These are phyloP conservation scores for Komagataella ulmi DNA, from an alignment of 805 yeast genomes.

Conservation along the genomic window DNA sequence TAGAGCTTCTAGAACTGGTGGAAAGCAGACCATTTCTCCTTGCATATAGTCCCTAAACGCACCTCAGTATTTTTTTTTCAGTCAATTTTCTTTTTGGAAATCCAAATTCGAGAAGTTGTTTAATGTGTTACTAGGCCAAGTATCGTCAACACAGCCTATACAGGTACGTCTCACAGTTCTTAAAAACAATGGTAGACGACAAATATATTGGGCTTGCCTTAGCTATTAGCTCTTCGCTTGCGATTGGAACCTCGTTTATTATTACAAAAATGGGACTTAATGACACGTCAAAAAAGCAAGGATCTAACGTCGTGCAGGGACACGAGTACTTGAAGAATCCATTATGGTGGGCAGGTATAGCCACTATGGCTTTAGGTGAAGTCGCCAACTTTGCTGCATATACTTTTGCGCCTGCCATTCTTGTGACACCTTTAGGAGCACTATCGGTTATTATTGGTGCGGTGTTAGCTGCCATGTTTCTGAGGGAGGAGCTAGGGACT, in stretches of 20 bases:
- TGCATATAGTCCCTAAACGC: neutral
- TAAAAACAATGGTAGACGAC: slow-evolving; percentile 39
- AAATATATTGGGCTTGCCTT: slow-evolving; percentile 81
- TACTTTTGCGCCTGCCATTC: slow-evolving; percentile 87
- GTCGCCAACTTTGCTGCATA: slow-evolving; percentile 89
- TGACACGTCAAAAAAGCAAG: slow-evolving; percentile 51
- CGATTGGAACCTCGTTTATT: slow-evolving; percentile 83
- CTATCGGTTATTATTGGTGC: slow-evolving; percentile 86
- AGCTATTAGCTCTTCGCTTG: slow-evolving; percentile 78
- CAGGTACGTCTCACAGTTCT: neutral
- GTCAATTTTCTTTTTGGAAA: too few relatives aligned
- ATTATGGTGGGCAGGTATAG: slow-evolving; percentile 89
- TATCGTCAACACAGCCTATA: neutral
- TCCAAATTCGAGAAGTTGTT: neutral
- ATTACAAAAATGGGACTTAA: slow-evolving; percentile 79
- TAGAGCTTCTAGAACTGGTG: neutral
- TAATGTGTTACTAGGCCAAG: neutral
- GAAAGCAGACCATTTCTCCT: neutral
- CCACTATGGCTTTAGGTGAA: slow-evolving; percentile 85
- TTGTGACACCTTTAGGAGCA: slow-evolving; percentile 89
- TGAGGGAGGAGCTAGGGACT: slow-evolving; percentile 78
- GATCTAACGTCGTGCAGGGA: slow-evolving; percentile 54
- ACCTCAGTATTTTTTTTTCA: neutral
- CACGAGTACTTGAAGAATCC: slow-evolving; percentile 71
- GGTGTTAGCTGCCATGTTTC: slow-evolving; percentile 70